These are phyloP conservation scores for Capronia epimyces DNA, from an alignment of 2,329 filamentous ascomycete genomes.

Conservation along the genomic window DNA sequence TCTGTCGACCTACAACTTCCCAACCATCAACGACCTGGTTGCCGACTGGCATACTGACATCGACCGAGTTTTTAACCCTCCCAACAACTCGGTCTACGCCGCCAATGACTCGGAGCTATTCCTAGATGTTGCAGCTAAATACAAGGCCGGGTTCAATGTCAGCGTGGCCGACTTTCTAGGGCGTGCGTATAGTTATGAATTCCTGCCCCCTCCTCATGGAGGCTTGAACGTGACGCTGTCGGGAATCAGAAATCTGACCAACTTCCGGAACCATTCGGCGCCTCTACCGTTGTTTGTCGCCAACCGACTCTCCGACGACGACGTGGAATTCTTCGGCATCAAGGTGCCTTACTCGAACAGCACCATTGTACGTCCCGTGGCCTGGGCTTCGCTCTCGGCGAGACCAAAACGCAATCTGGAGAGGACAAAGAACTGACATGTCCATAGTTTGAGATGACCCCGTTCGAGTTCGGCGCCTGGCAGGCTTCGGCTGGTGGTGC, in stretches of 20 bases:
- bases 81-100: constrained; percentile 32
- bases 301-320: constrained; percentile 27
- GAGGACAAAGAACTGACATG: not conserved
- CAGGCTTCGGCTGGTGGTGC: constrained; percentile 41
- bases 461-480: constrained; percentile 20
- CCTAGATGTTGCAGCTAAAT: constrained; percentile 35
- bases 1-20: constrained; percentile 71
- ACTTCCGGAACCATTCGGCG: constrained; percentile 38
- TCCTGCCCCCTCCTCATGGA: constrained; percentile 35
- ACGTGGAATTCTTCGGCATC: constrained; percentile 3
- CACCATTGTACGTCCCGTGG: constrained; percentile 5
- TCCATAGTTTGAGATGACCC: constrained; percentile 35
- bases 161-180: constrained; percentile 41
- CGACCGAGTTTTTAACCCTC: constrained; percentile 23
- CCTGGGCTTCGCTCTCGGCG: not conserved
- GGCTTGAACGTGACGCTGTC: constrained; percentile 37
- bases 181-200: constrained; percentile 38
- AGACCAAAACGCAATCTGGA: not conserved
- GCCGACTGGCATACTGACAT: constrained; percentile 14
- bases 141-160: constrained; percentile 36
- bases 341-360: constrained; percentile 8
- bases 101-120: constrained; percentile 33
- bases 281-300: constrained; percentile 45
- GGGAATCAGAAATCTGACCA: constrained; percentile 33
- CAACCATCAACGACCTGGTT: constrained; percentile 52